phyloP scores from a whole-genome alignment of 352 stramenopile genomes.

The Pythium vanterpoolii region DNA sequence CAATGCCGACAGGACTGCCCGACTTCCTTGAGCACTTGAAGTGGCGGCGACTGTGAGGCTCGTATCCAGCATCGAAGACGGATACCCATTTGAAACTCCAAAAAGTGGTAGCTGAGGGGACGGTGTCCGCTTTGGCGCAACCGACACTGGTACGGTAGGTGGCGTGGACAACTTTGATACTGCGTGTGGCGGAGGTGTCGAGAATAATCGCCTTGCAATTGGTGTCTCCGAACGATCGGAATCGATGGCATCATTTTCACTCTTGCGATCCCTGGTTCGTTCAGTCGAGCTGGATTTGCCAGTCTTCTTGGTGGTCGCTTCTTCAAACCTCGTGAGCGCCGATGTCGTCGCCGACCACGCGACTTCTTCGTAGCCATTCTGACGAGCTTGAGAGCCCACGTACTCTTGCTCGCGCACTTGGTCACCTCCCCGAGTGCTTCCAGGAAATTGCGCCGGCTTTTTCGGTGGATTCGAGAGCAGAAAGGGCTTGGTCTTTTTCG shows the following conservation, averaged over 20 bases:
- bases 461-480: conserved; percentile 5
- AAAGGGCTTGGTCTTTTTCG: background rate
- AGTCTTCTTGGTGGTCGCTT: conserved; percentile 4
- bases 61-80: conserved; percentile 4
- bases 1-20: conserved; percentile 63
- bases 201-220: conserved; percentile 18
- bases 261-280: background rate
- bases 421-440: background rate
- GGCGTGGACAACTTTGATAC: conserved; percentile 10
- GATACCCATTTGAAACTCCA: background rate
- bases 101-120: background rate
- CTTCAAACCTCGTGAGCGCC: conserved; percentile 1
- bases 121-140: conserved; percentile 9
- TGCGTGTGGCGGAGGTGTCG: conserved; percentile 10
- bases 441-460: conserved; percentile 5
- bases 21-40: conserved; percentile 42
- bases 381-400: background rate
- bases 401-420: conserved; percentile 9
- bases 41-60: conserved; percentile 7
- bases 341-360: conserved; percentile 9
- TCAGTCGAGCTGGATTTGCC: background rate
- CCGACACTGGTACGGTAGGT: conserved; percentile 1
- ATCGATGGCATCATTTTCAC: background rate
- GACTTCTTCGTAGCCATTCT: conserved; percentile 1
- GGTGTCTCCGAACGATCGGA: conserved; percentile 1